Conservation (phyloP, 2,329 filamentous ascomycete genomes). For the Apiospora rasikravindrae region DNA sequence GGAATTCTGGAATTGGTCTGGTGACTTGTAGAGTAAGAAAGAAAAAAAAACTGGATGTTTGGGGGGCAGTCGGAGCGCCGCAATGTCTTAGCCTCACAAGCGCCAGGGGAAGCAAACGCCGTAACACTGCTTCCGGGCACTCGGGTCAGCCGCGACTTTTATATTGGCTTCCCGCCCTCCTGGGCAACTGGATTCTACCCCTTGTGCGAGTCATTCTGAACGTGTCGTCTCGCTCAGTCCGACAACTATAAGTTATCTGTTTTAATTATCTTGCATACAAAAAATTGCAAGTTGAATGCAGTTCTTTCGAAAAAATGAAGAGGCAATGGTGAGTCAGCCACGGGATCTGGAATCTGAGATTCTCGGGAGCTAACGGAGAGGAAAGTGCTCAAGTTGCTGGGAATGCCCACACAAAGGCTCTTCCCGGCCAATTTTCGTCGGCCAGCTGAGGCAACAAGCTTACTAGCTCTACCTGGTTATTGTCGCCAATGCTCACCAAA, state of each 20-base stretch:
- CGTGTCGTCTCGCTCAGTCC: background rate
- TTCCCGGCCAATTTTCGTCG: slow-evolving; percentile 2
- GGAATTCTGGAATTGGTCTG: background rate
- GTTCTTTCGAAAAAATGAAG: background rate
- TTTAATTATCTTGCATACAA: background rate
- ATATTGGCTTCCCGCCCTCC: background rate
- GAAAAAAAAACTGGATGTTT: background rate
- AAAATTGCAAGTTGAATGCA: background rate
- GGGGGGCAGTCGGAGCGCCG: background rate
- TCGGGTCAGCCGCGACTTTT: background rate
- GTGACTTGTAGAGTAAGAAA: background rate
- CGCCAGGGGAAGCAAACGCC: slow-evolving; percentile 10
- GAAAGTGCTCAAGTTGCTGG: background rate
- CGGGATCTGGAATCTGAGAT: slow-evolving; percentile 1
- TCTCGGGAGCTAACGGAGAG: slow-evolving; percentile 6
- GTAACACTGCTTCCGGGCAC: background rate
- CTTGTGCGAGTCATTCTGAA: background rate
- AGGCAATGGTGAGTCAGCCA: background rate
- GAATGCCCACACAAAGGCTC: background rate
- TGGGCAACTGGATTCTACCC: background rate
- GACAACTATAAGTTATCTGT: background rate
- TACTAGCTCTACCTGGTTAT: background rate
- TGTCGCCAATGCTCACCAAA: background rate
- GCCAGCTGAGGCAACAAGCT: background rate
- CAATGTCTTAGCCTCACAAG: slow-evolving; percentile 9